phyloP scores from a whole-genome alignment of 768 basidiomycete species.

The Pleurotus giganteus region DNA sequence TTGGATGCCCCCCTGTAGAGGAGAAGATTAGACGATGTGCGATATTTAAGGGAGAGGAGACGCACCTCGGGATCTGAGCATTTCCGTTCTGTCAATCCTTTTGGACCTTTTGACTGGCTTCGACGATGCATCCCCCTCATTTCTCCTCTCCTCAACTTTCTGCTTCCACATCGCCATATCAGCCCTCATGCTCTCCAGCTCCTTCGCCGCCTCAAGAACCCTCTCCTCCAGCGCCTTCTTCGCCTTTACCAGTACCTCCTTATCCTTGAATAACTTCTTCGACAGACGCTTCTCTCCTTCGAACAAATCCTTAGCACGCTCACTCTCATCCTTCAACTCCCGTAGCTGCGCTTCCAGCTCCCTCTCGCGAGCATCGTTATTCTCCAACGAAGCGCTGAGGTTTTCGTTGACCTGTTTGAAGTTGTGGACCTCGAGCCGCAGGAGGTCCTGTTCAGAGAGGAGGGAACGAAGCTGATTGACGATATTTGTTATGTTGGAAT shows the following conservation, averaged over 20 bases:
- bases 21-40: background rate
- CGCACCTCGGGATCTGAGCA: too few species aligned
- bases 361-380: background rate
- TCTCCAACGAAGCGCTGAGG: background rate
- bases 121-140: background rate
- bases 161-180: background rate
- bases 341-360: background rate
- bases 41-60: too few species aligned
- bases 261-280: background rate
- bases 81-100: too few species aligned
- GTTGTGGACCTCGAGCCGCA: too few species aligned
- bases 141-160: too few species aligned
- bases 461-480: too few species aligned
- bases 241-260: background rate
- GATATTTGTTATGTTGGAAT: too few species aligned
- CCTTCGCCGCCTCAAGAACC: background rate
- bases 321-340: background rate
- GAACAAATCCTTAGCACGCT: background rate
- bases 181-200: background rate
- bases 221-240: background rate
- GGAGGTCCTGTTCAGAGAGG: too few species aligned
- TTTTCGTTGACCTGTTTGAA: background rate
- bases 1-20: background rate
- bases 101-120: too few species aligned
- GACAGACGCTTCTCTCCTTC: background rate